These are phyloP conservation scores for Boletus pseudo-olivaceus DNA, from an alignment of 768 basidiomycete species.

Conservation along the genomic window DNA sequence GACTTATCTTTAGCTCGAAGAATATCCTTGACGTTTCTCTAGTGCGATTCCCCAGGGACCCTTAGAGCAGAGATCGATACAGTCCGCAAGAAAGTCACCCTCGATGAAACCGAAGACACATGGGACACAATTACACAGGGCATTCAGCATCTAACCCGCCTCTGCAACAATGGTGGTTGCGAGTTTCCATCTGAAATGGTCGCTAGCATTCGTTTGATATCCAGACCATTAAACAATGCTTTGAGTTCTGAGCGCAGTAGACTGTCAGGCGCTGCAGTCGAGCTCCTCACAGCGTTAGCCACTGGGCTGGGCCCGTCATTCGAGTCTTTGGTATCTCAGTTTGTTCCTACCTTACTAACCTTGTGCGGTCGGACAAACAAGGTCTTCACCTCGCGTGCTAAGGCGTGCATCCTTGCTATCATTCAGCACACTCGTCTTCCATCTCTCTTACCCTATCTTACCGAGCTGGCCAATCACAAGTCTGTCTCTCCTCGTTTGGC, in stretches of 20 bases:
- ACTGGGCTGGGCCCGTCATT: constrained; percentile 57
- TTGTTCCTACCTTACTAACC: constrained; percentile 63
- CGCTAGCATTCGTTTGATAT: constrained; percentile 45
- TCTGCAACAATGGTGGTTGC: constrained; percentile 52
- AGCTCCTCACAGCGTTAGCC: constrained; percentile 55
- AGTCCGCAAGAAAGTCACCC: constrained; percentile 39
- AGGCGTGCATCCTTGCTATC: constrained; percentile 53
- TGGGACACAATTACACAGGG: constrained; percentile 68
- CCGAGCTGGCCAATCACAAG: constrained; percentile 61
- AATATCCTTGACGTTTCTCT: neutral
- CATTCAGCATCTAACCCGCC: constrained; percentile 41
- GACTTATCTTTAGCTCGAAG: rapidly evolving
- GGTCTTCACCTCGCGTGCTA: constrained; percentile 66
- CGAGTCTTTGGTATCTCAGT: constrained; percentile 61
- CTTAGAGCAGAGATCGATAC: constrained; percentile 41
- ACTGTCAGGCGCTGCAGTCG: constrained; percentile 63
- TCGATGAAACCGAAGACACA: constrained; percentile 71
- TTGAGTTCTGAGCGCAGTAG: constrained; percentile 73
- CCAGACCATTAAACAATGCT: constrained; percentile 52
- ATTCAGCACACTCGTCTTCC: constrained; percentile 68
- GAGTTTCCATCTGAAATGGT: constrained; percentile 52
- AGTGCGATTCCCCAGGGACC: constrained; percentile 33
- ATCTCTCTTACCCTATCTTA: constrained; percentile 56
- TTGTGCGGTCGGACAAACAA: constrained; percentile 77
- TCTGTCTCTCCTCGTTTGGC: constrained; percentile 58